Evolutionary conservation across 148 eudicot genomes (phyloP).

Genomic region (Pouteria glomerata): DNA sequence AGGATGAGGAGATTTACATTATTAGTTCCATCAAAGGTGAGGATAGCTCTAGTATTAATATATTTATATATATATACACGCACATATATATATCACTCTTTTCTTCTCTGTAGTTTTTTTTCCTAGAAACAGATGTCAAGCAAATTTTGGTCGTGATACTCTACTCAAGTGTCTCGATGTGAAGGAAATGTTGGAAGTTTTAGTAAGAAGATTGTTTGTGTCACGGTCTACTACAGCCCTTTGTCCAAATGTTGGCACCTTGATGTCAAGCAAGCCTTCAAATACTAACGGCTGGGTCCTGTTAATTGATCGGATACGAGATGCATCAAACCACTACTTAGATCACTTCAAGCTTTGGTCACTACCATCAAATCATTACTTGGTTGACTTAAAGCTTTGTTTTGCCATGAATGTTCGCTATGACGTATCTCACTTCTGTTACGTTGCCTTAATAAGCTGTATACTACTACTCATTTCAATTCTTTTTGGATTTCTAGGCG

Average conservation of each 20-base stretch:
- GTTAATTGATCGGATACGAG: constrained; percentile 3
- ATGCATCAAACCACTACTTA: constrained; percentile 1
- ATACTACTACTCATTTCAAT: no score
- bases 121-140: neutral
- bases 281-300: neutral
- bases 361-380: no score
- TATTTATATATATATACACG: no score
- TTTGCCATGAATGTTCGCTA: no score
- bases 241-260: neutral
- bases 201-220: neutral
- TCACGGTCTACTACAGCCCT: neutral
- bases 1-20: no score
- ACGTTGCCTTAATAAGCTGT: no score
- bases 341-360: neutral
- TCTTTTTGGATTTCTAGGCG: no score
- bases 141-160: neutral
- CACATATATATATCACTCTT: no score
- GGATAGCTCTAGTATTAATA: no score
- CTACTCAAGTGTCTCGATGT: neutral
- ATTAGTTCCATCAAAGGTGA: no score
- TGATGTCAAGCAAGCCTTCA: neutral
- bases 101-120: neutral
- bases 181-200: neutral
- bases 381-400: no score
- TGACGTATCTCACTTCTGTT: no score